Evolutionary conservation across 2,329 filamentous ascomycete species (phyloP).

Genomic region (Alternaria angustiovoidea): DNA sequence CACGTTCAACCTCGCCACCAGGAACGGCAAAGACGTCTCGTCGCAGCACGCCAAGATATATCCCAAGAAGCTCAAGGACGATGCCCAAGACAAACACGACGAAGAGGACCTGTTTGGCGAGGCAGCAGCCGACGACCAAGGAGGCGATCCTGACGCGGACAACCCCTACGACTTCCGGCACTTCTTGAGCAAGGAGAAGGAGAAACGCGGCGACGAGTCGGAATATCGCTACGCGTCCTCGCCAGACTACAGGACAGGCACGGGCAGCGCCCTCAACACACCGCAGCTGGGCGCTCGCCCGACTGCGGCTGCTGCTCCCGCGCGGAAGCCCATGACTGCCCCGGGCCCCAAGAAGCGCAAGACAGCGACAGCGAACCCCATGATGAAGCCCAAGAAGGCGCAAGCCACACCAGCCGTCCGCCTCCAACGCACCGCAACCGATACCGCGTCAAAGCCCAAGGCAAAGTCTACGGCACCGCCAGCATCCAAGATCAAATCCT

Average conservation of each 20-base stretch:
- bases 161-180: constrained; percentile 62
- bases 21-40: constrained; percentile 69
- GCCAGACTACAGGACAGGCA: constrained; percentile 41
- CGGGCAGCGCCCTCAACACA: constrained; percentile 41
- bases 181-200: constrained; percentile 48
- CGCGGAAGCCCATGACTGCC: constrained; percentile 19
- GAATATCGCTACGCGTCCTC: constrained; percentile 38
- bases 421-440: constrained; percentile 46
- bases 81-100: constrained; percentile 37
- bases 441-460: constrained; percentile 23
- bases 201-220: constrained; percentile 45
- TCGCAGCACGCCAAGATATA: constrained; percentile 73
- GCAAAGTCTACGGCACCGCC: constrained; percentile 30
- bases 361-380: constrained; percentile 27
- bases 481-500: constrained; percentile 44
- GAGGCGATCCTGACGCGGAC: constrained; percentile 50
- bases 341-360: constrained; percentile 43
- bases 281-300: constrained; percentile 37
- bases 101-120: constrained; percentile 43
- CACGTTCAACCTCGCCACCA: constrained; percentile 84
- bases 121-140: constrained; percentile 38
- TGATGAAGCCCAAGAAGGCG: constrained; percentile 37
- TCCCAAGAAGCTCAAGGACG: constrained; percentile 36
- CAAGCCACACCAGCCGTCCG: constrained; percentile 40
- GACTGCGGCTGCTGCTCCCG: constrained; percentile 18